phyloP scores from a whole-genome alignment of 371 early-diverging fungal genomes.

The Mucor piriformis region DNA sequence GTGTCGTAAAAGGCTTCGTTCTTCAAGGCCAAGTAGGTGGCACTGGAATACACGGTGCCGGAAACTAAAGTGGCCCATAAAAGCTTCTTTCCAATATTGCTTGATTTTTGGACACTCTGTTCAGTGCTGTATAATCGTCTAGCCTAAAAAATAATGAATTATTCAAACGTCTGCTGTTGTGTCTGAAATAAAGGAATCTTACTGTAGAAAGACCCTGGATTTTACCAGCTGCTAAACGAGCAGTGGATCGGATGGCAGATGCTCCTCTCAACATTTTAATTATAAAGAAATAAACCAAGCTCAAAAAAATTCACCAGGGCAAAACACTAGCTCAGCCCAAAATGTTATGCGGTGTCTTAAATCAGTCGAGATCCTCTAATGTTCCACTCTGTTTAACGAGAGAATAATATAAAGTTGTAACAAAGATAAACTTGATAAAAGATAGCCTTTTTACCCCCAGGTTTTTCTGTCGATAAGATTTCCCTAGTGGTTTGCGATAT shows the following conservation, averaged over 20 bases:
- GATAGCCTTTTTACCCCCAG: too few species aligned
- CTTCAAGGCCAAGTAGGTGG: constrained; percentile 43
- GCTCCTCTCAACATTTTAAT: constrained; percentile 27
- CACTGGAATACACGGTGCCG: constrained; percentile 40
- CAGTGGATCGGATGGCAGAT: constrained; percentile 21
- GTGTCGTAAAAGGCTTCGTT: constrained; percentile 52
- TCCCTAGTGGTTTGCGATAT: too few species aligned
- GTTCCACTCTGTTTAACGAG: too few species aligned
- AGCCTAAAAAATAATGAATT: constrained; percentile 1
- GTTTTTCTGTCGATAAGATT: too few species aligned
- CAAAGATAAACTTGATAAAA: too few species aligned
- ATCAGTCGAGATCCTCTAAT: too few species aligned
- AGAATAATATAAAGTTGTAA: too few species aligned
- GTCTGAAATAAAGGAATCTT: neutral
- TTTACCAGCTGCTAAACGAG: constrained; percentile 15
- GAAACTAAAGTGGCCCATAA: constrained; percentile 34
- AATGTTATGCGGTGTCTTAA: too few species aligned
- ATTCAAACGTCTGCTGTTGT: too few species aligned
- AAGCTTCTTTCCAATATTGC: constrained; percentile 34
- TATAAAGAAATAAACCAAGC: too few species aligned
- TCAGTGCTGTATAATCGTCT: constrained; percentile 21
- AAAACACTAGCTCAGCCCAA: too few species aligned
- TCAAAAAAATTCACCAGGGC: neutral
- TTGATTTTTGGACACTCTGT: neutral
- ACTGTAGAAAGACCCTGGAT: constrained; percentile 11